Evolutionary conservation across 164 flowering plant species (phyloP).

Genomic region (Brasenia schreberi): DNA sequence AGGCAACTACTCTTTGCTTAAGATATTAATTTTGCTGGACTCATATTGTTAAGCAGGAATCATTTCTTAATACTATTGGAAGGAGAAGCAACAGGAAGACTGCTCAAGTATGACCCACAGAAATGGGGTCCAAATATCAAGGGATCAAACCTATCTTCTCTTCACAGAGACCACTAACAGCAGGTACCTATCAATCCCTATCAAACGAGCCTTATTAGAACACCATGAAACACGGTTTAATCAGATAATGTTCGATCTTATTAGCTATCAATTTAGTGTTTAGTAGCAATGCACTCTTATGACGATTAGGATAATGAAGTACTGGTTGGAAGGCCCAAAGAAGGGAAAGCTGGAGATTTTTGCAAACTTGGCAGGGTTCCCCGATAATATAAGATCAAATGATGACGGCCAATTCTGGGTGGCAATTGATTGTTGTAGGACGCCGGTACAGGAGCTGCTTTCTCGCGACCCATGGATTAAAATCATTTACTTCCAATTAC

Average conservation of each 20-base stretch:
- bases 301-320: conserved; percentile 57
- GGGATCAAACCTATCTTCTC: conserved; percentile 66
- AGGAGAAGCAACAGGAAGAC: conserved; percentile 94
- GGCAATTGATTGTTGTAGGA: conserved; percentile 91
- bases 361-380: conserved; percentile 85
- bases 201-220: no score
- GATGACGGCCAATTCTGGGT: conserved; percentile 90
- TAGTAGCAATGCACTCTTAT: background rate
- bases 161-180: conserved; percentile 94
- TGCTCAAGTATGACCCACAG: conserved; percentile 82
- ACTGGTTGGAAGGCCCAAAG: conserved; percentile 71
- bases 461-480: conserved; percentile 72
- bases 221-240: no score
- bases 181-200: conserved; percentile 31
- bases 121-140: conserved; percentile 89
- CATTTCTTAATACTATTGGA: conserved; percentile 84
- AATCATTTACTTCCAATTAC: conserved; percentile 69
- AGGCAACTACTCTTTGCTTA: no score
- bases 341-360: conserved; percentile 33
- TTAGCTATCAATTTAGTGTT: no score
- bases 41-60: conserved; percentile 34
- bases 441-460: conserved; percentile 56
- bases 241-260: no score
- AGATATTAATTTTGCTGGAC: no score
- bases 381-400: conserved; percentile 78